Base-by-base conservation (phyloP, 345 rosid genomes). In the Xanthoceras sorbifolium region DNA sequence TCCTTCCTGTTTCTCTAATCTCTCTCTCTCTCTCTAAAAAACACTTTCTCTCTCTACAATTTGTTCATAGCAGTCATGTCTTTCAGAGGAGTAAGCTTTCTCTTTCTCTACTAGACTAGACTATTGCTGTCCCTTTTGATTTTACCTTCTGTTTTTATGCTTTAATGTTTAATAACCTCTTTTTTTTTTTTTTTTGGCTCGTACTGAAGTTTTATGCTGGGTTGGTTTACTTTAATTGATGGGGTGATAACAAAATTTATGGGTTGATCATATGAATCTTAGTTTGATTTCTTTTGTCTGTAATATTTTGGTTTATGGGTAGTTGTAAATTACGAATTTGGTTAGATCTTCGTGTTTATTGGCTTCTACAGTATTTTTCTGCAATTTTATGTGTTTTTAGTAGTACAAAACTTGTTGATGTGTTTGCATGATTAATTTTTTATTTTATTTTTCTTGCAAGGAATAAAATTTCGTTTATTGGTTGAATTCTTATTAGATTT, bases 31-130 rank as follows among this genome's bases (percentile, higher is more conserved):
- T 20, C 46, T 5, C 5, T n/a, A 1, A 28, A 23, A 29, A 10
- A 69, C 50, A 5, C 34, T 63, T 3, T 26, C 14, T 55, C 65
- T 34, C 70, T 52, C 70, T 44, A 4, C 64, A 9, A 29, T 44
- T 42, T 64, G 36, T 60, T 48, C 62, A 52, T 34, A 54, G 82
- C 71, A 46, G 78, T 74, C 67, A 86, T 86, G 87, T 67, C 89
- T 71, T 88, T 77, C 76, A 76, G 84, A 83, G 84, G 91, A 73
- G 91, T 88, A 79, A 82, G 84, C 29, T 66, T 17, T 73, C 6
- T 65, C n/a, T 32, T 38, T 62, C 31, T 60, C 31, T 59, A 42
- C 46, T 42, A 42, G 15, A 42, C 15, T n/a, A n/a, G 12, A 23
- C 55, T 15, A 17, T 17, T 3, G 38, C 23, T 3, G 38, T 36